These are phyloP conservation scores for Rhytidiadelphus loreus DNA, from an alignment of 225 moss, liverwort and hornwort species.

Conservation along the genomic window DNA sequence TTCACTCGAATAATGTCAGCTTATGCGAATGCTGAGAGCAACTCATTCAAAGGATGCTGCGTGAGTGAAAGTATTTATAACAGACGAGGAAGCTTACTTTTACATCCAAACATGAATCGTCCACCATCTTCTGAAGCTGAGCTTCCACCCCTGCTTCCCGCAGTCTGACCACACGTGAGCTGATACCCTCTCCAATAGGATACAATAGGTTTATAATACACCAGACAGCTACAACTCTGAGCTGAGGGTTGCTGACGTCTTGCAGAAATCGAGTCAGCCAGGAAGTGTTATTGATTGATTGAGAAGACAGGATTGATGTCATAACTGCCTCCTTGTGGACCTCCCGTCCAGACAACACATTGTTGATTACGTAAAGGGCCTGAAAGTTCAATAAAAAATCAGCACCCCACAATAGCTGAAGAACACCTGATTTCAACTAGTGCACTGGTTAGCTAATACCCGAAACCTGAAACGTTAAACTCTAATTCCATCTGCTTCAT, in stretches of 20 bases:
- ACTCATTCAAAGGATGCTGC: not conserved
- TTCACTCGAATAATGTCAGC: not conserved
- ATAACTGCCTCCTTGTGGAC: conserved; percentile 85
- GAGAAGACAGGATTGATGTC: conserved; percentile 41
- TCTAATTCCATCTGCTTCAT: not conserved
- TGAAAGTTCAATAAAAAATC: conserved; percentile 10
- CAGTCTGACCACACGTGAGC: conserved; percentile 47
- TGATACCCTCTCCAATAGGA: conserved; percentile 47
- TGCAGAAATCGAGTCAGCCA: conserved; percentile 71
- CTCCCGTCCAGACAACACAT: conserved; percentile 79
- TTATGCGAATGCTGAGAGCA: not conserved
- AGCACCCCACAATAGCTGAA: not conserved
- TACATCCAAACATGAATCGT: conserved; percentile 97
- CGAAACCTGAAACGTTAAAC: not conserved
- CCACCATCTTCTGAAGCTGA: conserved; percentile 72
- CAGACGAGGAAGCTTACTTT: conserved; percentile 32
- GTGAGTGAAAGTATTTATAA: not conserved
- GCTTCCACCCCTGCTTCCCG: conserved; percentile 74
- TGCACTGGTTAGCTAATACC: not conserved
- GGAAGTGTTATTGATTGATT: conserved; percentile 5
- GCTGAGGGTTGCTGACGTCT: conserved; percentile 93
- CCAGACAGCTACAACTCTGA: conserved; percentile 89
- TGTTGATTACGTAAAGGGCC: conserved; percentile 90
- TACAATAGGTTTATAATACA: conserved; percentile 91
- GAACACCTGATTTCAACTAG: not conserved